Conservation (phyloP, 257 asterid species). For the Scutellaria barbata region DNA sequence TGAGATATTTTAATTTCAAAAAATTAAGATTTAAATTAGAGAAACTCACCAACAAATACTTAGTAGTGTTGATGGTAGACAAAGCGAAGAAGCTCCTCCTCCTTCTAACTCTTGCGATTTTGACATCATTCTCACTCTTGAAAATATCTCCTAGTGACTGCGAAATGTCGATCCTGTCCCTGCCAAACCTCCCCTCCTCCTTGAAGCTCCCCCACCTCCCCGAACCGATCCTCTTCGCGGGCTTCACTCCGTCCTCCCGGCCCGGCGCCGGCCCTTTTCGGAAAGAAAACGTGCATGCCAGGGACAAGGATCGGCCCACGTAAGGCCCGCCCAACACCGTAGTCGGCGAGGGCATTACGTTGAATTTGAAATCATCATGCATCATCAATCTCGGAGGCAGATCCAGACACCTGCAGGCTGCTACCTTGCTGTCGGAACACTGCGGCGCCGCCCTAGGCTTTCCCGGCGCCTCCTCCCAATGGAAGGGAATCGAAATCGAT, state of each 20-base stretch:
- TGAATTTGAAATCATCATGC: conserved; percentile 38
- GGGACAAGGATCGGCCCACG: conserved; percentile 44
- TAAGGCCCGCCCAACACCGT: conserved; percentile 67
- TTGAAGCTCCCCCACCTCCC: conserved; percentile 60
- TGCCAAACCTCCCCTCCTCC: conserved; percentile 35
- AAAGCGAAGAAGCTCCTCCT: conserved; percentile 57
- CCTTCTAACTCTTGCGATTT: conserved; percentile 44
- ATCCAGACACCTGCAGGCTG: conserved; percentile 48
- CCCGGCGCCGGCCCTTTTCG: conserved; percentile 43
- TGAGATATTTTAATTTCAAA: background rate
- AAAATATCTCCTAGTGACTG: conserved; percentile 35
- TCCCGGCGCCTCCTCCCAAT: conserved; percentile 91
- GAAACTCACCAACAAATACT: conserved; percentile 50
- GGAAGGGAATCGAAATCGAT: conserved; percentile 65
- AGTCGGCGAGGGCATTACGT: conserved; percentile 54
- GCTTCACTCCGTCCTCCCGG: conserved; percentile 33
- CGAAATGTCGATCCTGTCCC: conserved; percentile 43
- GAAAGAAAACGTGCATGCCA: conserved; percentile 50
- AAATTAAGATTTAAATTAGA: too few relatives aligned
- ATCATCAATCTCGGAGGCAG: conserved; percentile 62
- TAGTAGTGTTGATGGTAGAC: conserved; percentile 54
- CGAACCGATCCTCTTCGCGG: conserved; percentile 33
- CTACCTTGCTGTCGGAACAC: background rate
- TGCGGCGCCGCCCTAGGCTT: conserved; percentile 53
- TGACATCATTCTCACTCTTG: conserved; percentile 45